These are phyloP conservation scores for Endothia cerciana DNA, from an alignment of 2,329 filamentous ascomycete genomes.

Conservation along the genomic window DNA sequence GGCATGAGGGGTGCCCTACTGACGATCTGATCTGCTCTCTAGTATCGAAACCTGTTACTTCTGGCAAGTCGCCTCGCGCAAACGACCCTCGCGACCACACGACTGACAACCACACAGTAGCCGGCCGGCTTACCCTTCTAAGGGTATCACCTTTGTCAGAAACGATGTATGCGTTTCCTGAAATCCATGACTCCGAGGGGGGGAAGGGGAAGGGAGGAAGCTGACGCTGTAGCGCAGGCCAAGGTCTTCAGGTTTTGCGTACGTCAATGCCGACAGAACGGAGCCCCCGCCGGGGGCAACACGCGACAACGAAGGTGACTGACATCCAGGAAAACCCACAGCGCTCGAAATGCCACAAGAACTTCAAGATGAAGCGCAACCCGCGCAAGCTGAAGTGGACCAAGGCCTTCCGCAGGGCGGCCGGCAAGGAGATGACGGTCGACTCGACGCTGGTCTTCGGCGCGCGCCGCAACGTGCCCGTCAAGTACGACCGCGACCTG, in stretches of 20 bases:
- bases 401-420: conserved; percentile 82
- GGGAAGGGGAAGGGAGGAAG: not conserved
- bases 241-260: conserved; percentile 68
- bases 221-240: conserved; percentile 35
- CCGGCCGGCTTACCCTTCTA: conserved; percentile 67
- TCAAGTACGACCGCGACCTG: conserved; percentile 94
- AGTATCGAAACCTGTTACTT: conserved; percentile 71
- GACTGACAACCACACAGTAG: conserved; percentile 35
- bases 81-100: not conserved
- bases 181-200: too few species aligned
- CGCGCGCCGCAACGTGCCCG: conserved; percentile 88
- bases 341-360: conserved; percentile 68
- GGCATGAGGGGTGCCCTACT: too few species aligned
- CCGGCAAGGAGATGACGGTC: conserved; percentile 87
- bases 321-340: conserved; percentile 8
- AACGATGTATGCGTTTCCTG: conserved; percentile 55
- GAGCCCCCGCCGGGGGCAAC: not conserved
- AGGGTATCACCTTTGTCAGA: conserved; percentile 69
- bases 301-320: not conserved
- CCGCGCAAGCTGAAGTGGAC: conserved; percentile 94
- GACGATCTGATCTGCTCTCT: not conserved
- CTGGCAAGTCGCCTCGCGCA: conserved; percentile 49
- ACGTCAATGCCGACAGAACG: conserved; percentile 1
- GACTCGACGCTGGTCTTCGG: conserved; percentile 93
- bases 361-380: conserved; percentile 96